Percentiles rank a stretch among this genome's conserved stretches.
Conservation (phyloP, 148 eudicot genomes). For the Pouteria glomerata region DNA sequence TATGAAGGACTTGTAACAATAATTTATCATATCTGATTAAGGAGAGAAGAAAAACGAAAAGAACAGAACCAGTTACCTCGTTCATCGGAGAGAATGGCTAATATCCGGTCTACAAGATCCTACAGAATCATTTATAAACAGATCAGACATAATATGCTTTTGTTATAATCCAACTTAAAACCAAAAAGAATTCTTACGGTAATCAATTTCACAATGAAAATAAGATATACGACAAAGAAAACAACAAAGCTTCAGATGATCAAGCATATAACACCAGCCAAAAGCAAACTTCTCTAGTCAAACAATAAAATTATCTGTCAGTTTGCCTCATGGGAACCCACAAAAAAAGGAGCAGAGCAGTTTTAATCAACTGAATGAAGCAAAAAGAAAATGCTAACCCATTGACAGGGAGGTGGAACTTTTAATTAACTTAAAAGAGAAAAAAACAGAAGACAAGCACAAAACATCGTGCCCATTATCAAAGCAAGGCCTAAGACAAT, state of each 20-base stretch:
- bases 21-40: too few relatives aligned
- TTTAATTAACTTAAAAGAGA: not conserved
- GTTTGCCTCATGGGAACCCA: not conserved
- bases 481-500: not conserved
- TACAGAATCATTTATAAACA: conserved; percentile 21
- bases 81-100: conserved; percentile 81
- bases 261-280: conserved; percentile 1
- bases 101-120: conserved; percentile 85
- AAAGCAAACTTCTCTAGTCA: not conserved
- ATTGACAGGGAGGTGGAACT: not conserved
- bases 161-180: not conserved
- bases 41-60: not conserved
- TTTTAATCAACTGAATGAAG: not conserved
- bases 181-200: not conserved
- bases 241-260: not conserved
- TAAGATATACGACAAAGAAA: not conserved
- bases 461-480: not conserved
- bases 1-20: not conserved
- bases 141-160: not conserved
- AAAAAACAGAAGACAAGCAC: not conserved
- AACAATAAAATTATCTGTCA: not conserved
- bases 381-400: too few relatives aligned
- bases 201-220: too few relatives aligned
- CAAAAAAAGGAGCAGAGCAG: not conserved
- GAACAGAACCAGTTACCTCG: conserved; percentile 44